A percentile compares a stretch with the other conserved stretches of the same genome.
Conservation (phyloP, 768 basidiomycete species). For the Auricularia sp. region DNA sequence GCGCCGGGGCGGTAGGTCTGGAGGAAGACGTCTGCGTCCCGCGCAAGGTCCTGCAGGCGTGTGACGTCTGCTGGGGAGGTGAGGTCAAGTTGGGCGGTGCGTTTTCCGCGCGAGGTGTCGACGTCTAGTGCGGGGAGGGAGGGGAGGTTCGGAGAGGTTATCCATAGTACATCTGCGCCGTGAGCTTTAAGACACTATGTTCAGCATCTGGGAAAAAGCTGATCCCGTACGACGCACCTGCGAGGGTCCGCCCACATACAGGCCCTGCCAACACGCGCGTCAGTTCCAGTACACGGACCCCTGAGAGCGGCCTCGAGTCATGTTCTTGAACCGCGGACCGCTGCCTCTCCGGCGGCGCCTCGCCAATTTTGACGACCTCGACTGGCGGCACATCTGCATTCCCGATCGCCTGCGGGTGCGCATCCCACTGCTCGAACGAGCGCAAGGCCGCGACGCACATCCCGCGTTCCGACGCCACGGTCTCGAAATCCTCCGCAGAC, state of each 20-base stretch:
- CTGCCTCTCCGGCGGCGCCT: conserved; percentile 26
- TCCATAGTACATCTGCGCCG: conserved; percentile 46
- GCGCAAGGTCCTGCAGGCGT: conserved; percentile 28
- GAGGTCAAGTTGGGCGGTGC: conserved; percentile 52
- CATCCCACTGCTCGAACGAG: conserved; percentile 40
- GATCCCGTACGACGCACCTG: conserved; percentile 27
- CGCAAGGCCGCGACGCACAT: conserved; percentile 46
- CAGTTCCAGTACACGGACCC: conserved; percentile 47
- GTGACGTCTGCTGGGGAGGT: conserved; percentile 21
- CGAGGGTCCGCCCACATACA: conserved; percentile 44
- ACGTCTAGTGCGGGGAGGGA: conserved; percentile 40
- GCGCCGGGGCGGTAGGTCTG: conserved; percentile 51
- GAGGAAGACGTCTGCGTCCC: conserved; percentile 46
- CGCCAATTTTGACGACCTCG: conserved; percentile 34
- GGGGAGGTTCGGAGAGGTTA: conserved; percentile 49
- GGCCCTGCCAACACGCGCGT: conserved; percentile 53
- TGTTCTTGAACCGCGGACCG: not conserved
- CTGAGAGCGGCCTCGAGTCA: conserved; percentile 30
- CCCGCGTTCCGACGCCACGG: conserved; percentile 30
- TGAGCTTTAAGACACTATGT: conserved; percentile 27
- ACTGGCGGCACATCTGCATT: conserved; percentile 34
- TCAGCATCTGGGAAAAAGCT: too few species aligned
- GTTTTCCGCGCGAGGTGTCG: conserved; percentile 55
- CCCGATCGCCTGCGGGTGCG: conserved; percentile 37
- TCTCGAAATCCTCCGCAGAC: conserved; percentile 40